phyloP scores from a whole-genome alignment of 805 yeast species.

The Wickerhamomyces bisporus region DNA sequence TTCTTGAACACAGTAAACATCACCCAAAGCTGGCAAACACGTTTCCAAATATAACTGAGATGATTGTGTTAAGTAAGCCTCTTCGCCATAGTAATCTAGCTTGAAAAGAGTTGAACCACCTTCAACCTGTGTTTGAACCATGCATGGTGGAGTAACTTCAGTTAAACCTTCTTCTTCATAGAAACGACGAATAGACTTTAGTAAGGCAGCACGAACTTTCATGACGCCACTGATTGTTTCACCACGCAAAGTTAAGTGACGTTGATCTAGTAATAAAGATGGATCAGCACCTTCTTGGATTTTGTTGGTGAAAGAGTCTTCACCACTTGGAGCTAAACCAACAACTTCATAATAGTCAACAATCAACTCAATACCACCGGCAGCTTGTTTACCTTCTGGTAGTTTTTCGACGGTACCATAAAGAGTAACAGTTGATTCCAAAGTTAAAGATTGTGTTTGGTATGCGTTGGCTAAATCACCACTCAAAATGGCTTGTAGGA shows the following conservation, averaged over 20 bases:
- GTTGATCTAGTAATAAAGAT: conserved; percentile 83
- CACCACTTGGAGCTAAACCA: conserved; percentile 95
- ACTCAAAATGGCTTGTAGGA: conserved; percentile 74
- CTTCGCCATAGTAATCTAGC: conserved; percentile 93
- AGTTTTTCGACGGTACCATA: conserved; percentile 77
- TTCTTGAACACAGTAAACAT: conserved; percentile 95
- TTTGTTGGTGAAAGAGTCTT: conserved; percentile 90
- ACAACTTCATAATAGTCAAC: conserved; percentile 87
- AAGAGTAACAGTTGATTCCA: conserved; percentile 78
- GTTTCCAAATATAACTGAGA: conserved; percentile 97
- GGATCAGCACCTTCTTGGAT: conserved; percentile 94
- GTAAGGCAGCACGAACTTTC: conserved; percentile 85
- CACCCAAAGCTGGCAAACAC: conserved; percentile 92
- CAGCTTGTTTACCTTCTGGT: conserved; percentile 96
- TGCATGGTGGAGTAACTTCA: conserved; percentile 98
- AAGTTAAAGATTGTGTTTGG: conserved; percentile 76
- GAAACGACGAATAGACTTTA: conserved; percentile 70
- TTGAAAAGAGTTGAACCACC: conserved; percentile 97
- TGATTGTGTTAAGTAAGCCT: conserved; percentile 93
- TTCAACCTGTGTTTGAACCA: conserved; percentile 99
- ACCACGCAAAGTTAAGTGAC: conserved; percentile 95
- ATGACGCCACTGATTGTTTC: conserved; percentile 88
- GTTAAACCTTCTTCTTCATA: conserved; percentile 67
- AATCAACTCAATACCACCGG: conserved; percentile 91
- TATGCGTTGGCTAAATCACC: conserved; percentile 93